Conservation (phyloP, 139 green algal species). For the Chlamydomonas sphaeroides region DNA sequence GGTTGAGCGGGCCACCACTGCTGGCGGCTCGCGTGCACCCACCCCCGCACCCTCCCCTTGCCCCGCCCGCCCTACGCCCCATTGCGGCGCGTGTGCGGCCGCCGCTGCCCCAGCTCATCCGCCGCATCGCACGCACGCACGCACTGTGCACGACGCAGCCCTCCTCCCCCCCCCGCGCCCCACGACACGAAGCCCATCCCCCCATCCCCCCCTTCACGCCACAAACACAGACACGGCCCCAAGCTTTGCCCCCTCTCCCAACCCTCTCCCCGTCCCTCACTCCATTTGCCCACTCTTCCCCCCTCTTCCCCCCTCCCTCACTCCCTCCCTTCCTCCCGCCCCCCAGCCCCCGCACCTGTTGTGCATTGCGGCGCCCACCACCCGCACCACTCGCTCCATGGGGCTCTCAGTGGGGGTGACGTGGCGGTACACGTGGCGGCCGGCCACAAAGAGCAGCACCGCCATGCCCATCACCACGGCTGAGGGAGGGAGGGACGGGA, state of each 20-base stretch:
- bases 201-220: too few relatives aligned
- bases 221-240: too few relatives aligned
- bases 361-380: constrained; percentile 72
- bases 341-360: constrained; percentile 50
- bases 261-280: background rate
- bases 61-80: too few relatives aligned
- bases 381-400: constrained; percentile 83
- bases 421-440: constrained; percentile 60
- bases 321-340: background rate
- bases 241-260: too few relatives aligned
- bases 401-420: constrained; percentile 82
- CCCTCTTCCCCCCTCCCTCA: background rate
- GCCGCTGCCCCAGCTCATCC: too few relatives aligned
- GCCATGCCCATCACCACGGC: constrained; percentile 83
- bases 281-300: background rate
- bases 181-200: too few relatives aligned
- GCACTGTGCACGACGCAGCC: too few relatives aligned
- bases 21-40: too few relatives aligned
- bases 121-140: too few relatives aligned
- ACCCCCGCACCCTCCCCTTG: too few relatives aligned
- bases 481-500: background rate
- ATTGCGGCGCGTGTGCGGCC: too few relatives aligned
- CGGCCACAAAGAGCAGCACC: constrained; percentile 81
- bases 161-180: background rate
- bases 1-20: too few relatives aligned